Base-by-base conservation (phyloP, 2,329 filamentous ascomycete genomes). In the Stromatinia cepivora region DNA sequence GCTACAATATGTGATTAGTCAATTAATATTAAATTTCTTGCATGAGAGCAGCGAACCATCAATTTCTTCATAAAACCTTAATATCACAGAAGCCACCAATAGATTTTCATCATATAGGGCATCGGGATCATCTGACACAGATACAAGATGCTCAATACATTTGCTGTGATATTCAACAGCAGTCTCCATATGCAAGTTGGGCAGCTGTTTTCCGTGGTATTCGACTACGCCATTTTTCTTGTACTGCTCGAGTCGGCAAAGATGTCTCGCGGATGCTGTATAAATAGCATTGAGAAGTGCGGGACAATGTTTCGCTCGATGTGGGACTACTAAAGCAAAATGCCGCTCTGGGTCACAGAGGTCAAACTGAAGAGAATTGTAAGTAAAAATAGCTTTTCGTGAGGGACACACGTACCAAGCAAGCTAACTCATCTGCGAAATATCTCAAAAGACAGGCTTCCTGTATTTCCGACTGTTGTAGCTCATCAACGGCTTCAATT, bases 51-150 rank as follows among this genome's bases (percentile, higher is more conserved):
- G 61, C 50, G 42, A 45, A 78, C 78, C 79, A 64, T 80, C 79
- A 61, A 82, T 78, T 69, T 82, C 81, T 58, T 82, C 81, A 45
- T 82, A 81, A 11, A 78, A 76, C 13, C 79, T 75, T 22, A 82
- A 68, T 36, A 81, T 76, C 50, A 82, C 76, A 58, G 78, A 77
- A 3, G 79, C 79, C 2, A 79, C 80, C 5, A 83, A 73, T 1
- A 82, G 53, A 36, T 75, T 78, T 48, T 80, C 80, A 54, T 81
- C 80, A 48, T 77, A 79, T 6, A 80, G 71, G 10, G 79, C 77
- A 50, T 79, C 77, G 0, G 79, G 76, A 70, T 80, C 76, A 42
- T 79, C 75, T 20, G 80, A 78, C 0, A 80, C 75, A 13, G 79
- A 76, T 7, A 82, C 77, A 3, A 83, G 76, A 61, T 81, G 78